These are phyloP conservation scores for Physcomitrium patens DNA, from an alignment of 225 moss, liverwort and hornwort genomes.

Conservation along the genomic window DNA sequence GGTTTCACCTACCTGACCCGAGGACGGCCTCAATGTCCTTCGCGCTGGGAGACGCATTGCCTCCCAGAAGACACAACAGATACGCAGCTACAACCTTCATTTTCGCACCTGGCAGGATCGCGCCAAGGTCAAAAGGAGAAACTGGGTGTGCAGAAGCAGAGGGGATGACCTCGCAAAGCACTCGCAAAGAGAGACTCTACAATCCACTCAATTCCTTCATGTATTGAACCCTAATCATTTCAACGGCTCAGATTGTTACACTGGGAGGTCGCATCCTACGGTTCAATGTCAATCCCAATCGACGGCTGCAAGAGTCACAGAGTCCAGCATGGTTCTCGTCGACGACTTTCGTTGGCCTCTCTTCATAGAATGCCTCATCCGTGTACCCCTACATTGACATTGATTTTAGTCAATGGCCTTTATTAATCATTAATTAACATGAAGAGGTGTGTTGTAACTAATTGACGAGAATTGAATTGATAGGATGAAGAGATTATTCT, in stretches of 20 bases:
- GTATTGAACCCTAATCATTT: slow-evolving; percentile 13
- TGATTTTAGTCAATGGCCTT: too few relatives aligned
- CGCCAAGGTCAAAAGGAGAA: background rate
- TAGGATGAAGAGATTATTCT: too few relatives aligned
- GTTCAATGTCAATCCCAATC: background rate
- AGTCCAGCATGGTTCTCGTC: background rate
- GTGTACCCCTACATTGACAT: too few relatives aligned
- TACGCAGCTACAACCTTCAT: slow-evolving; percentile 95
- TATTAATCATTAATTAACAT: too few relatives aligned
- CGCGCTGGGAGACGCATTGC: slow-evolving; percentile 67
- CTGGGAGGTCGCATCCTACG: background rate
- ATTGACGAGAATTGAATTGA: too few relatives aligned
- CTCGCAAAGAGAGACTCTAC: background rate
- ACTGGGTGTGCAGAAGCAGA: background rate
- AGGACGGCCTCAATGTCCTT: slow-evolving; percentile 73
- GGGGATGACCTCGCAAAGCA: background rate
- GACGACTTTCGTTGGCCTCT: background rate
- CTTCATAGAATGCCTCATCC: too few relatives aligned
- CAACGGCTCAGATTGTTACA: slow-evolving; percentile 23
- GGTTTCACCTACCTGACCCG: slow-evolving; percentile 45
- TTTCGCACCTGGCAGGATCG: background rate
- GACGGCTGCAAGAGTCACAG: background rate
- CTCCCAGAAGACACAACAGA: slow-evolving; percentile 76
- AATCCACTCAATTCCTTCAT: background rate
- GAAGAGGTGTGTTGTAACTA: too few relatives aligned